Base-by-base conservation (phyloP, 805 yeast species). In the Ogataea glucozyma region DNA sequence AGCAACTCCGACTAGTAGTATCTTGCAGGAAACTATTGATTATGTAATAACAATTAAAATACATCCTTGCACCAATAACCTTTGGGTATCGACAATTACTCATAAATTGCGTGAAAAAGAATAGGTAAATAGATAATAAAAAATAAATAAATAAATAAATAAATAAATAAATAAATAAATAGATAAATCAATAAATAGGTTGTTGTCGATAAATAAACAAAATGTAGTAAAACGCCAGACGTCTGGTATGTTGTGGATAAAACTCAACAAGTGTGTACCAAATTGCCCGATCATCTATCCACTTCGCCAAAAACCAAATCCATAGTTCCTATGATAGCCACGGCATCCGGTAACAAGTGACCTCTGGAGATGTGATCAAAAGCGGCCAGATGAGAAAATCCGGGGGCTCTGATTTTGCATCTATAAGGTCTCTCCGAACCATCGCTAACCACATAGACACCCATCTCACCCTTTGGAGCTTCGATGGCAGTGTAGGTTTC, bases 391-490 rank as follows among this genome's bases (percentile, higher is more conserved):
- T 87, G 95, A 27, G 95, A 89, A 64, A 88, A 88, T 33, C 96
- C 95, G 36, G 96, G 96, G n/a, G 95, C 89, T 70, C 96, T 83
- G 59, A 88, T 87, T 73, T 86, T 87, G 73, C 95, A 86, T 70
- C 89, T 81, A 72, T 88, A 88, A 26, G 96, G 96, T 67, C 93
- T 79, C 71, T 88, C 96, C 46, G 85, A 69, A 43, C 96, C 96
- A 69, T 88, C 96, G 53, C 89, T 80, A 43, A 88, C 95, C 40
- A 88, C 82, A 61, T 83, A 88, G 43, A 86, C 95, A 47, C 86
- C 96, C 93, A 88, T 85, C 69, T 88, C 96, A 64, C 96, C 96
- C 78, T 88, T 88, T 64, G 96, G 96, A 18, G 96, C 95, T 71
- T 88, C 96, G 54, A 88, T 87, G 44, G 87, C 91, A 38, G 93